Conservation (phyloP, 2,329 filamentous ascomycete genomes). For the Trichoderma oligosporum region DNA sequence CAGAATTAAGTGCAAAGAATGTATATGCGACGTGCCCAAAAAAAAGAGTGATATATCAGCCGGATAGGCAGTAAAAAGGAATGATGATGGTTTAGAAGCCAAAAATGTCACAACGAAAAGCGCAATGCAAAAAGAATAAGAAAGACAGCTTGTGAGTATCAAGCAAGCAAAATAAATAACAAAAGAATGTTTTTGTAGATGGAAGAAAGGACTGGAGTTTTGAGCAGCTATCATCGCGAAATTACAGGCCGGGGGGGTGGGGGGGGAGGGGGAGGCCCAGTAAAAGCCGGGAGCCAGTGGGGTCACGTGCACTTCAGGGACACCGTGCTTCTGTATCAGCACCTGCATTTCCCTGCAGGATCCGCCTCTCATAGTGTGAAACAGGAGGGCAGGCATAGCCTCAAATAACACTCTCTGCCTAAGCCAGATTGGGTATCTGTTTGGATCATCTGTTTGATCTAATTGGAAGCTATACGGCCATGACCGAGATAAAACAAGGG, state of each 20-base stretch:
- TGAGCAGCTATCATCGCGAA: constrained; percentile 15
- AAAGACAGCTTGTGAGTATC: constrained; percentile 1
- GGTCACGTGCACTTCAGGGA: constrained; percentile 11
- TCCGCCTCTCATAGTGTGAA: constrained; percentile 54
- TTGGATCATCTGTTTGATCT: background rate
- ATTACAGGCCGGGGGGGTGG: constrained; percentile 9
- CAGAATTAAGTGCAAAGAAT: constrained; percentile 1
- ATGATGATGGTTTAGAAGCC: constrained; percentile 5
- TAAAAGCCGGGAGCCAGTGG: background rate
- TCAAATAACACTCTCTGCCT: background rate
- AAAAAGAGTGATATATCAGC: constrained; percentile 8
- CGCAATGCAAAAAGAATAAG: constrained; percentile 11
- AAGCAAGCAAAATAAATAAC: background rate
- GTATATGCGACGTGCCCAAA: constrained; percentile 1
- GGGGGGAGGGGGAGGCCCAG: too few species aligned
- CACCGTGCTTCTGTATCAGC: background rate
- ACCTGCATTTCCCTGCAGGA: constrained; percentile 15
- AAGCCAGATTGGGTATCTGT: constrained; percentile 12
- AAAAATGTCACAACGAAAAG: constrained; percentile 9
- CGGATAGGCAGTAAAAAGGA: constrained; percentile 1
- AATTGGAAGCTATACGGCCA: constrained; percentile 6
- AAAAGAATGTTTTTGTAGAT: background rate
- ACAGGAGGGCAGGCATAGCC: constrained; percentile 21
- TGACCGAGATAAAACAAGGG: background rate
- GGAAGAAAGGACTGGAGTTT: constrained; percentile 5